Evolutionary conservation across 1,139 yeast species (phyloP).

Genomic region (Geotrichum cucujoidarum): DNA sequence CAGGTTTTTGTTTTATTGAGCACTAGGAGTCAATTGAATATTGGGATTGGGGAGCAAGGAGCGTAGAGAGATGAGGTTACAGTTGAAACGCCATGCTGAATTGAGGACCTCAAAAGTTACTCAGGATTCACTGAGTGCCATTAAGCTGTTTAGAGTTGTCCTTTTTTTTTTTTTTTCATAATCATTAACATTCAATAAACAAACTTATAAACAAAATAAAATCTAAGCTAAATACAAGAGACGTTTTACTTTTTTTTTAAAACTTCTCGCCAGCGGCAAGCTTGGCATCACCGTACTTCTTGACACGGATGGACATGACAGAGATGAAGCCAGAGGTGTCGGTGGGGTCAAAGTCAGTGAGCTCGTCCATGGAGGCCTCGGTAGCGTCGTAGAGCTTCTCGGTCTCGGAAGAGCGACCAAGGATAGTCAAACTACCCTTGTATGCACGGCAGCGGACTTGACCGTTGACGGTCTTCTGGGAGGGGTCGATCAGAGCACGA

Average conservation of each 20-base stretch:
- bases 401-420: constrained; percentile 92
- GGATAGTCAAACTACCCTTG: constrained; percentile 78
- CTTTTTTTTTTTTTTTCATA: constrained; percentile 2
- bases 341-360: constrained; percentile 95
- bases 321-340: constrained; percentile 97
- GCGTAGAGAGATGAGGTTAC: no score
- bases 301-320: constrained; percentile 95
- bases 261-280: constrained; percentile 64
- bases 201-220: constrained; percentile 3
- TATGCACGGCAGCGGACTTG: constrained; percentile 88
- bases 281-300: constrained; percentile 95
- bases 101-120: no score
- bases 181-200: neutral
- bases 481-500: constrained; percentile 87
- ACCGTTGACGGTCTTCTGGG: constrained; percentile 94
- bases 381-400: constrained; percentile 97
- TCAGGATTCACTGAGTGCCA: no score
- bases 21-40: no score
- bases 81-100: no score
- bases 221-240: no score
- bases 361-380: constrained; percentile 97
- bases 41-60: no score
- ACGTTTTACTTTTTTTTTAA: constrained; percentile 34
- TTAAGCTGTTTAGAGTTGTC: no score
- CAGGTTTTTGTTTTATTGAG: no score